A percentile compares a stretch with the other conserved stretches of the same genome.
These are phyloP conservation scores for Gossypium turneri DNA, from an alignment of 345 rosid genomes.

Conservation along the genomic window DNA sequence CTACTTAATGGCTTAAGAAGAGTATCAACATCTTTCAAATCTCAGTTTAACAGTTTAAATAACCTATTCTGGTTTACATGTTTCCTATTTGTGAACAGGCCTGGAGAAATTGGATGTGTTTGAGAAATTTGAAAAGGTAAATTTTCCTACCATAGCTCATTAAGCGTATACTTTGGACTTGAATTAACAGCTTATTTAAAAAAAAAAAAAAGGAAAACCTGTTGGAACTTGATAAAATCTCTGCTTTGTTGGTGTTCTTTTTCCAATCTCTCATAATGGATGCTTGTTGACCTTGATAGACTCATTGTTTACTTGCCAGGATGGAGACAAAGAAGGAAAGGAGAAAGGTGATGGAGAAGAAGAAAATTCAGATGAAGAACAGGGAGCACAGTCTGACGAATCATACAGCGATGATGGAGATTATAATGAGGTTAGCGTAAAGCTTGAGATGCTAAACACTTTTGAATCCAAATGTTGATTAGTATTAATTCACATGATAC, in stretches of 20 bases:
- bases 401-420: conserved; percentile 14
- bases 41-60: not conserved
- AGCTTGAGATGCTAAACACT: not conserved
- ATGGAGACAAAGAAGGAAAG: conserved; percentile 7
- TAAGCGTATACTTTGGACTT: not conserved
- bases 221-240: not conserved
- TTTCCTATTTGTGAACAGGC: conserved; percentile 6
- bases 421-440: conserved; percentile 1
- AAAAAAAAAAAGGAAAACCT: not conserved
- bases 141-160: not conserved
- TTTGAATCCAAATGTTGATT: not conserved
- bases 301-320: not conserved
- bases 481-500: not conserved
- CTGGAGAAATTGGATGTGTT: conserved; percentile 5
- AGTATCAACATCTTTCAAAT: not conserved
- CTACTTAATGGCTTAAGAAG: not conserved
- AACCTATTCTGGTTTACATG: not conserved
- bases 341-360: conserved; percentile 9
- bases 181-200: not conserved
- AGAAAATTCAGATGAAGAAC: conserved; percentile 4
- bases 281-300: not conserved
- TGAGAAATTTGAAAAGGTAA: conserved; percentile 12
- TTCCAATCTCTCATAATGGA: not conserved
- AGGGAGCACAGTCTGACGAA: not conserved
- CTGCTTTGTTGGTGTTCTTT: not conserved